Base-by-base conservation (phyloP, 2,329 filamentous ascomycete species). In the Aspergillus alliaceus region DNA sequence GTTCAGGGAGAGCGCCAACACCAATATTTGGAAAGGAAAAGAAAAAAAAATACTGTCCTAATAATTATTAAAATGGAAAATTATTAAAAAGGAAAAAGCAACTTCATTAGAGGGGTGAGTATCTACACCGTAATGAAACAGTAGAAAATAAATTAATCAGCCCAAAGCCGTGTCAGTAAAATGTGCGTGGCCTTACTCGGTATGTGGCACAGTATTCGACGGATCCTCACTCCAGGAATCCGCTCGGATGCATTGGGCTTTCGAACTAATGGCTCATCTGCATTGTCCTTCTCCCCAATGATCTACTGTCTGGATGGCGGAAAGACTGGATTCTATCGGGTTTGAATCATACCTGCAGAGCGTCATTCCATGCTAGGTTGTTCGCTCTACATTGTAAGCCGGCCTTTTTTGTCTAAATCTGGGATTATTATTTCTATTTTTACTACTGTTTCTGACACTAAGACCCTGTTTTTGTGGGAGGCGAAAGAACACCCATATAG, bases 211-310 rank as follows among this genome's bases (percentile, higher is more conserved):
- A 54, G 48, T 46, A 58, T 54, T 35, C 42, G 50, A 58, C n/a
- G n/a, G n/a, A n/a, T n/a, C n/a, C n/a, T n/a, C n/a, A n/a, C n/a
- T 55, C 12, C 32, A 35, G 12, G 32, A 35, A 15, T 63, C 60
- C 60, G 54, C 57, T 58, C 54, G 40, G 31, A 55, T 64, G 62
- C 59, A 57, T 58, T 57, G 42, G 55, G 53, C 56, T 53, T 59
- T 37, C 51, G 56, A 53, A 59, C 62, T 65, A 65, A 61, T 59
- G 62, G 15, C 54, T 47, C 44, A 46, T 51, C 29, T 59, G 56
- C 54, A 58, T 58, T 51, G 40, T 56, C 53, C 37, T 51, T 54
- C 24, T 54, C 48, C 31, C 49, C 42, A 56, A 55, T 59, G 59
- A 55, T 55, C 53, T 54, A 34, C 55, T 40, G 50, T 20, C 32